phyloP scores from a whole-genome alignment of 441 rosid species.

The Metrosideros polymorpha region DNA sequence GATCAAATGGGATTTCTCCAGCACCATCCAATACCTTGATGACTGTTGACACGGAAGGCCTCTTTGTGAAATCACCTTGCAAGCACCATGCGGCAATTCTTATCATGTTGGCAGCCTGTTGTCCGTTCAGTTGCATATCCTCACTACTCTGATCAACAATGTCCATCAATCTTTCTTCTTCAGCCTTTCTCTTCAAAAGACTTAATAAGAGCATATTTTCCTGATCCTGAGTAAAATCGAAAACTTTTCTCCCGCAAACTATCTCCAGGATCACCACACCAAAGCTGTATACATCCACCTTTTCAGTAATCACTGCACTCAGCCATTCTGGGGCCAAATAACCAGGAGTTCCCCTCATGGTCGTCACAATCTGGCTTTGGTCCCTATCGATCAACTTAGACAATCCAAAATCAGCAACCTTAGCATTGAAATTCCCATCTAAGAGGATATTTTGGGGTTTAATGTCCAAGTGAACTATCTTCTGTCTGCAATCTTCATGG shows the following conservation, averaged over 20 bases:
- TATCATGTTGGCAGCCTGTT: not conserved
- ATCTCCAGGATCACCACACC: not conserved
- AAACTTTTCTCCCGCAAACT: not conserved
- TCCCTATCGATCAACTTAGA: too few species aligned
- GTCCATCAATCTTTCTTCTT: not conserved
- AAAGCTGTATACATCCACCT: not conserved
- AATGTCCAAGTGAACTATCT: too few species aligned
- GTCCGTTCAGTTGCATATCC: not conserved
- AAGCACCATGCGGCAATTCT: not conserved
- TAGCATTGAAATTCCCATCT: too few species aligned
- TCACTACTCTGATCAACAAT: not conserved
- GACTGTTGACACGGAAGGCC: not conserved
- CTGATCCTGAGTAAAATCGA: not conserved
- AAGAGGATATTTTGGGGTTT: too few species aligned
- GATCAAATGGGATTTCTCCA: too few species aligned
- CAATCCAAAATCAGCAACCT: too few species aligned
- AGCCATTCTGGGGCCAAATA: too few species aligned
- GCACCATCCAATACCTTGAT: too few species aligned
- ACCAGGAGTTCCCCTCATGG: too few species aligned
- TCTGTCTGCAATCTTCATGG: too few species aligned
- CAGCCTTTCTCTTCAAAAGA: not conserved
- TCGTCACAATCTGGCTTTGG: too few species aligned
- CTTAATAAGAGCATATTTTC: not conserved
- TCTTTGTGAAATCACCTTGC: not conserved
- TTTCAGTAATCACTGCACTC: not conserved